phyloP scores from a whole-genome alignment of 2,329 filamentous ascomycete genomes.

The Hypoxylon sp. region DNA sequence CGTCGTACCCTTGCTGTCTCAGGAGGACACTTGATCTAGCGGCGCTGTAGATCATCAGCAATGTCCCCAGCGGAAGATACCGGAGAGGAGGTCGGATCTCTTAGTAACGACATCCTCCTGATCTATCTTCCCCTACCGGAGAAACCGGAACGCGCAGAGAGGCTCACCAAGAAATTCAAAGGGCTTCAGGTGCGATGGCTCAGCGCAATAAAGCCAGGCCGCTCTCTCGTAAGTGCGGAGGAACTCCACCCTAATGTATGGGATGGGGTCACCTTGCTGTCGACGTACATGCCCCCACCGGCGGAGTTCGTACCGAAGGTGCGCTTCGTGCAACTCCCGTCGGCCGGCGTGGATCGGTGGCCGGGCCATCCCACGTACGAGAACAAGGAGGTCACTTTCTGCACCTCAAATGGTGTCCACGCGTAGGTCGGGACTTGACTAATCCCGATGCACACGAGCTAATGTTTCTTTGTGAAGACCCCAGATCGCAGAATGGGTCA shows the following conservation, averaged over 20 bases:
- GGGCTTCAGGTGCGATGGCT: conserved; percentile 58
- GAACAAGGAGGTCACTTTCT: conserved; percentile 64
- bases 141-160: conserved; percentile 55
- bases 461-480: conserved; percentile 55
- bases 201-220: conserved; percentile 39
- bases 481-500: conserved; percentile 70
- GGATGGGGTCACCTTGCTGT: conserved; percentile 61
- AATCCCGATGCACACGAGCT: neutral
- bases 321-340: conserved; percentile 62
- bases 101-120: conserved; percentile 59
- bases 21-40: neutral
- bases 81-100: conserved; percentile 6
- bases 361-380: conserved; percentile 59
- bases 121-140: conserved; percentile 55
- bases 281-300: conserved; percentile 53
- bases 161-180: conserved; percentile 55
- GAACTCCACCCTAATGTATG: conserved; percentile 54
- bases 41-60: neutral
- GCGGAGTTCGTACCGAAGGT: conserved; percentile 55
- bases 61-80: conserved; percentile 23
- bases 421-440: conserved; percentile 57
- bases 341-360: conserved; percentile 63
- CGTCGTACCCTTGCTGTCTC: neutral
- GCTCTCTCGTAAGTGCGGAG: conserved; percentile 44
- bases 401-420: conserved; percentile 69